These are phyloP conservation scores for Suhomyces bribrorum DNA, from an alignment of 1,139 yeast species.

Conservation along the genomic window DNA sequence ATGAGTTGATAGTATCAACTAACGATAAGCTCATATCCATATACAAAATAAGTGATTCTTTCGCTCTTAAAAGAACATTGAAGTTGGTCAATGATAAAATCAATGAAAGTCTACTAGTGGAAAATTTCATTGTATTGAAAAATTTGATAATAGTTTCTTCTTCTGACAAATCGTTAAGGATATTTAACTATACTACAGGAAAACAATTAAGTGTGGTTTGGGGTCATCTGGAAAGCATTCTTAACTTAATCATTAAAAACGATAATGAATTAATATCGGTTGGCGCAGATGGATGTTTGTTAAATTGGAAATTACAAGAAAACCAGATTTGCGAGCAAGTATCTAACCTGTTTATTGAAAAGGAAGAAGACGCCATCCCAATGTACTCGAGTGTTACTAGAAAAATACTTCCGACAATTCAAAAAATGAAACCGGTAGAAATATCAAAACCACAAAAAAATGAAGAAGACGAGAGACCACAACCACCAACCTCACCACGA, in stretches of 20 bases:
- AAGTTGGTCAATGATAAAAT: conserved; percentile 38
- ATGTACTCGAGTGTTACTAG: conserved; percentile 34
- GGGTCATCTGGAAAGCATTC: conserved; percentile 66
- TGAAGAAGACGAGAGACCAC: conserved; percentile 5
- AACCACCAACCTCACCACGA: conserved; percentile 19
- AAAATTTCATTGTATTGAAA: conserved; percentile 33
- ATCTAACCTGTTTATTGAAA: background rate
- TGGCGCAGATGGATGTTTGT: conserved; percentile 54
- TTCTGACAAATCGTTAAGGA: conserved; percentile 58
- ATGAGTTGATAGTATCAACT: conserved; percentile 52
- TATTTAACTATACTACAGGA: conserved; percentile 49
- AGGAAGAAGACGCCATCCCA: conserved; percentile 16
- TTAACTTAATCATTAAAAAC: conserved; percentile 36
- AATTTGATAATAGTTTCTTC: conserved; percentile 47
- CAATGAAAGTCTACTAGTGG: conserved; percentile 45
- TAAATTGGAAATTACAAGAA: conserved; percentile 41
- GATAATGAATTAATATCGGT: conserved; percentile 37
- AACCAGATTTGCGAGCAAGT: conserved; percentile 3
- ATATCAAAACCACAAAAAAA: background rate
- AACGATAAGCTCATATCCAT: conserved; percentile 51
- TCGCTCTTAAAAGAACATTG: conserved; percentile 40
- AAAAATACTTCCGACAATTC: conserved; percentile 28
- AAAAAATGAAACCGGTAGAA: conserved; percentile 4
- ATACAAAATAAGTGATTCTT: conserved; percentile 33
- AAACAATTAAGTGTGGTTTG: conserved; percentile 50